Percentiles rank a stretch among this genome's conserved stretches.
Evolutionary conservation across 2,329 filamentous ascomycete genomes (phyloP).

Genomic region (Penicillium sp.): DNA sequence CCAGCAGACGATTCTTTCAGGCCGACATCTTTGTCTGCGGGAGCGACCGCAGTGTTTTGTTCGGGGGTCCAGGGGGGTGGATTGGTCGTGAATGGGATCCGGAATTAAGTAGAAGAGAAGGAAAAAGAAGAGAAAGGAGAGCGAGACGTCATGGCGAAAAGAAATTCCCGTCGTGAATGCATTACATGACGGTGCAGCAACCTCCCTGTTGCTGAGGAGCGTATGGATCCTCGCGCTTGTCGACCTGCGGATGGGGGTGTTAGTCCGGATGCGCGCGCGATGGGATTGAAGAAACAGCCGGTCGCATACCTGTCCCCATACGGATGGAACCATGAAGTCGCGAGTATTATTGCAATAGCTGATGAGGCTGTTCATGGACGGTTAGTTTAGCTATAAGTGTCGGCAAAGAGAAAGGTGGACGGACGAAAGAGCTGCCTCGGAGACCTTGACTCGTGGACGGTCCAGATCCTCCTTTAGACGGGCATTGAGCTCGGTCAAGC

Average conservation of each 20-base stretch:
- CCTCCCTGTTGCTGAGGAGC: conserved; percentile 88
- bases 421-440: conserved; percentile 85
- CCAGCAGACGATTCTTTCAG: conserved; percentile 25
- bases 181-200: conserved; percentile 93
- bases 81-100: conserved; percentile 18
- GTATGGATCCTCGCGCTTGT: conserved; percentile 97
- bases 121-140: conserved; percentile 16
- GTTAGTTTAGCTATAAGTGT: conserved; percentile 2
- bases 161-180: conserved; percentile 29
- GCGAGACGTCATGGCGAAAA: conserved; percentile 25
- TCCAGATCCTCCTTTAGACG: conserved; percentile 94
- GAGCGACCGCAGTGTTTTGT: conserved; percentile 15
- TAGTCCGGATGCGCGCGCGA: conserved; percentile 14
- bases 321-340: conserved; percentile 98
- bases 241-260: conserved; percentile 56
- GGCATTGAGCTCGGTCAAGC: conserved; percentile 95
- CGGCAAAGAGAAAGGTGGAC: conserved; percentile 31
- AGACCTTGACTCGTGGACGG: conserved; percentile 90
- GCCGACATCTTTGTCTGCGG: conserved; percentile 21
- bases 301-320: conserved; percentile 74
- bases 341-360: conserved; percentile 97
- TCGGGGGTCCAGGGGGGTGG: conserved; percentile 11
- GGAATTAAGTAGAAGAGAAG: conserved; percentile 24
- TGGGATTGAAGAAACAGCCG: conserved; percentile 4
- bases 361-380: conserved; percentile 68